phyloP scores from a whole-genome alignment of 2,329 filamentous ascomycete genomes.

The Colletotrichum tofieldiae region DNA sequence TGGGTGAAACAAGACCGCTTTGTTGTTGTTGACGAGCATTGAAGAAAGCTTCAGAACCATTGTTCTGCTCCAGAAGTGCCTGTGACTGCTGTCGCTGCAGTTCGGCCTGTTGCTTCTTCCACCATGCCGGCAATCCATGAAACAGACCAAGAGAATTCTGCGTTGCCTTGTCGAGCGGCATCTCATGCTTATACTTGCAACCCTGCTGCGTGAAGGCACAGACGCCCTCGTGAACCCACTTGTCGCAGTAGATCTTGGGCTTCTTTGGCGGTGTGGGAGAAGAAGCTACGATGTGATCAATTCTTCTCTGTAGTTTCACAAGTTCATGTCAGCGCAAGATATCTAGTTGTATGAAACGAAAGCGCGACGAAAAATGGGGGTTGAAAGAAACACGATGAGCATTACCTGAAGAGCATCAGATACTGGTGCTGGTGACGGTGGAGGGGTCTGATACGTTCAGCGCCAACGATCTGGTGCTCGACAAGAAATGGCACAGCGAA shows the following conservation, averaged over 20 bases:
- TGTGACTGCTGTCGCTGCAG: conserved; percentile 48
- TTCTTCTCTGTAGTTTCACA: conserved; percentile 49
- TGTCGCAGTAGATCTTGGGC: conserved; percentile 85
- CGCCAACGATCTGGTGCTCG: conserved; percentile 42
- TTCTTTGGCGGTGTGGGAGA: conserved; percentile 59
- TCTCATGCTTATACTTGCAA: conserved; percentile 92
- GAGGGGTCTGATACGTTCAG: conserved; percentile 50
- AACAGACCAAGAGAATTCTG: conserved; percentile 81
- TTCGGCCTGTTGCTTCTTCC: conserved; percentile 69
- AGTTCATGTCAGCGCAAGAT: conserved; percentile 6
- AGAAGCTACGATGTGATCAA: conserved; percentile 47
- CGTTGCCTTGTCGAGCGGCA: conserved; percentile 79
- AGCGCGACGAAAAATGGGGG: no score
- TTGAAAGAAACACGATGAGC: conserved; percentile 5
- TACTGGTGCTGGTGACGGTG: conserved; percentile 42
- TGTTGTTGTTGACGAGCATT: conserved; percentile 12
- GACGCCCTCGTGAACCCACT: conserved; percentile 89
- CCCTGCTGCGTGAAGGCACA: conserved; percentile 90
- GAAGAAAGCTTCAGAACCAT: conserved; percentile 4
- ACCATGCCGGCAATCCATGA: conserved; percentile 74
- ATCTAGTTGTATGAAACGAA: no score
- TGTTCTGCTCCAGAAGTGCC: conserved; percentile 10
- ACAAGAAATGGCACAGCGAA: conserved; percentile 1
- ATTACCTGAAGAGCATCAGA: conserved; percentile 55
- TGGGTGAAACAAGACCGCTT: conserved; percentile 3